Evolutionary conservation across 73 alveolate species (phyloP).

Genomic region (Urostyla sp.): DNA sequence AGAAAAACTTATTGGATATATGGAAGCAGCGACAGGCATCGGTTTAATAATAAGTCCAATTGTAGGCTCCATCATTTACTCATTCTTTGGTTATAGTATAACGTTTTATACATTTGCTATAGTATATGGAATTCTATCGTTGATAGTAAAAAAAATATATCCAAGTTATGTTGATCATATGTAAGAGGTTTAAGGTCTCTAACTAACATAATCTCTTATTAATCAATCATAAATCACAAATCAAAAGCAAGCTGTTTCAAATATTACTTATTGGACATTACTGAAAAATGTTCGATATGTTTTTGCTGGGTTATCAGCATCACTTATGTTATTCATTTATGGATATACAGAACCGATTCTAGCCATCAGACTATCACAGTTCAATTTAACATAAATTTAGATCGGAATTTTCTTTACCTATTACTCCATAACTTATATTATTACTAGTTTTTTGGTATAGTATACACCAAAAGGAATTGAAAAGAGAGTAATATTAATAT

Average conservation of each 20-base stretch:
- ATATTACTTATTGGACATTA: constrained; percentile 1
- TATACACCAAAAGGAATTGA: constrained; percentile 25
- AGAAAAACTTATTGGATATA: constrained; percentile 5
- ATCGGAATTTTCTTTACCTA: constrained; percentile 52
- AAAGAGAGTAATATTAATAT: constrained; percentile 35
- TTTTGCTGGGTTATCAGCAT: constrained; percentile 37
- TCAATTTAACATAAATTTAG: background rate
- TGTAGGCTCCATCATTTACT: background rate
- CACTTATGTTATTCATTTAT: constrained; percentile 38
- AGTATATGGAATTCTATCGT: background rate
- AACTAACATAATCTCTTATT: background rate
- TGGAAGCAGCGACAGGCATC: constrained; percentile 24
- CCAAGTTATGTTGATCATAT: background rate
- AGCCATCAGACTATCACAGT: constrained; percentile 37
- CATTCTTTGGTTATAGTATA: background rate
- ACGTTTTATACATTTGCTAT: constrained; percentile 3
- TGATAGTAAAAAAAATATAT: background rate
- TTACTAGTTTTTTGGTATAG: constrained; percentile 16
- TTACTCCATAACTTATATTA: constrained; percentile 17
- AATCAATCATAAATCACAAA: background rate
- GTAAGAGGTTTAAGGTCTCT: background rate
- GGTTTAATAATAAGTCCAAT: constrained; percentile 6
- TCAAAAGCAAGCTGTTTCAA: background rate
- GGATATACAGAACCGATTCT: constrained; percentile 57
- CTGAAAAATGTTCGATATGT: constrained; percentile 5